These are phyloP conservation scores for Cladophialophora immunda DNA, from an alignment of 2,329 filamentous ascomycete genomes.

Conservation along the genomic window DNA sequence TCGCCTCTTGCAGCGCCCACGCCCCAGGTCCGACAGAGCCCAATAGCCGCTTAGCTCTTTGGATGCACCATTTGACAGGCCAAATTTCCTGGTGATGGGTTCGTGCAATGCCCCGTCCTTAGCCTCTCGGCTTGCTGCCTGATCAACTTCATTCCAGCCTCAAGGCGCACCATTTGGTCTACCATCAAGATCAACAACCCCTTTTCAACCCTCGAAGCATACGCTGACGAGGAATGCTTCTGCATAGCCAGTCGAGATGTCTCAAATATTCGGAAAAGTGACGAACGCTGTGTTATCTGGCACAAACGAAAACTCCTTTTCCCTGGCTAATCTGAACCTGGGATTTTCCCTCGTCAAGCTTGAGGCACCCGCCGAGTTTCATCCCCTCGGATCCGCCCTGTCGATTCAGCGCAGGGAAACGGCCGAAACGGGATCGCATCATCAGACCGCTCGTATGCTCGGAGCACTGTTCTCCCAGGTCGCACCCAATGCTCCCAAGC, in stretches of 20 bases:
- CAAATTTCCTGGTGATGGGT: background rate
- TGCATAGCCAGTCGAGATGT: background rate
- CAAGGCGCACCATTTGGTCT: background rate
- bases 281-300: conserved; percentile 3
- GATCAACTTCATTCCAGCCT: background rate
- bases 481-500: conserved; percentile 45
- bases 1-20: background rate
- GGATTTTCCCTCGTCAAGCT: conserved; percentile 55
- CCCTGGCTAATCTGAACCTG: conserved; percentile 49
- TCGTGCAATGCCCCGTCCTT: too few relatives aligned
- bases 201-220: background rate
- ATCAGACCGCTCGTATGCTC: conserved; percentile 51
- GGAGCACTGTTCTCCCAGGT: conserved; percentile 51
- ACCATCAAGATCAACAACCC: background rate
- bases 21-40: background rate
- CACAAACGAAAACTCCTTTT: conserved; percentile 24
- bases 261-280: conserved; percentile 8
- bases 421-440: conserved; percentile 51
- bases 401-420: conserved; percentile 42
- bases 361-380: conserved; percentile 52
- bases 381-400: conserved; percentile 44
- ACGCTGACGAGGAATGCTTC: background rate
- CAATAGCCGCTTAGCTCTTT: background rate
- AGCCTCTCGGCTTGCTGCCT: background rate
- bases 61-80: background rate